These are phyloP conservation scores for Cylindrotheca fusiformis DNA, from an alignment of 108 stramenopile species.

Conservation along the genomic window DNA sequence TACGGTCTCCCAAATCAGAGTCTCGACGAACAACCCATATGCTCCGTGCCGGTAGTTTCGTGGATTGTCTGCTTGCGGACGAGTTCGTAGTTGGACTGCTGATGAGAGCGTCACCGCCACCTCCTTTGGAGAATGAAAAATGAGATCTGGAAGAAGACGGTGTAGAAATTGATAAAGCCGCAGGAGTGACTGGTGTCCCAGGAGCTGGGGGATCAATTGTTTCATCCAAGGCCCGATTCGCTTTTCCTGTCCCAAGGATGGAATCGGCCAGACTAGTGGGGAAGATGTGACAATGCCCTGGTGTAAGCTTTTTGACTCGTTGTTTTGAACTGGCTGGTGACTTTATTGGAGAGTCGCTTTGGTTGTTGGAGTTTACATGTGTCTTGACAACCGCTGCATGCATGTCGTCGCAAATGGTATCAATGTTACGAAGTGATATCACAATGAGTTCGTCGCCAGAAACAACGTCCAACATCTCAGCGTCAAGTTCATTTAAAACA, in stretches of 20 bases:
- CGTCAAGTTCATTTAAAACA: slow-evolving; percentile 19
- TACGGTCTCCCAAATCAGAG: slow-evolving; percentile 20
- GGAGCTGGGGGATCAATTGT: background rate
- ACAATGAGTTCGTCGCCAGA: slow-evolving; percentile 14
- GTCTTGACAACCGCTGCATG: slow-evolving; percentile 6
- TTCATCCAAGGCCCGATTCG: background rate
- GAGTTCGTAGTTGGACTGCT: slow-evolving; percentile 20
- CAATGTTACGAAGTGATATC: slow-evolving; percentile 9
- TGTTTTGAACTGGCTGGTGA: slow-evolving; percentile 4
- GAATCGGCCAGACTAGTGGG: slow-evolving; percentile 19
- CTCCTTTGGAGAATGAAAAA: slow-evolving; percentile 62
- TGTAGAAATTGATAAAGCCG: slow-evolving; percentile 11
- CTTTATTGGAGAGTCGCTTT: slow-evolving; percentile 2
- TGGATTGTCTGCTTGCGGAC: background rate
- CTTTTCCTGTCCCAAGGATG: background rate
- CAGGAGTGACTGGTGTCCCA: background rate
- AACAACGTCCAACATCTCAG: slow-evolving; percentile 19
- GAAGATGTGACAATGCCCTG: slow-evolving; percentile 30
- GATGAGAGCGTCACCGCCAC: slow-evolving; percentile 49
- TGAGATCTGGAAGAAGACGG: slow-evolving; percentile 42
- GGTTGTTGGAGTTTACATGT: slow-evolving; percentile 3
- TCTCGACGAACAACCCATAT: slow-evolving; percentile 24
- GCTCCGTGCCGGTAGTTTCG: background rate
- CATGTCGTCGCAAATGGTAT: background rate
- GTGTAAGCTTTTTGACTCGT: slow-evolving; percentile 7